Evolutionary conservation across 2,329 filamentous ascomycete genomes (phyloP), one percentile per base, ranked within the genome.

Genomic region (Diaporthe ilicicola): DNA sequence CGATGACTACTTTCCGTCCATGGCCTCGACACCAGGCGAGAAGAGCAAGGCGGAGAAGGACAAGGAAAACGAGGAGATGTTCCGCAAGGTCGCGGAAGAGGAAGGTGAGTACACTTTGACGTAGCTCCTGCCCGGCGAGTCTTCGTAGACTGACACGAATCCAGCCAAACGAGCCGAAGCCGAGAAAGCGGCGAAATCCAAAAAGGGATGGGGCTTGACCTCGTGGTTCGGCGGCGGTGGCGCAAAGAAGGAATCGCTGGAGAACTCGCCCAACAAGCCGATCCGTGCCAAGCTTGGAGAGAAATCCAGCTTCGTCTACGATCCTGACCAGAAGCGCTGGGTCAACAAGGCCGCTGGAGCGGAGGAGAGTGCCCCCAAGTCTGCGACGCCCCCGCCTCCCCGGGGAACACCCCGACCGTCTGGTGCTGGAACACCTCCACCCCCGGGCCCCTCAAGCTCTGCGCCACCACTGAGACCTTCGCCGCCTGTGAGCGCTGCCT

Each of bases 291-390:
- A 99, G 78, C 88, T 99, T 10, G 97, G 95, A 73, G 97, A 99
- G 81, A 90, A 96, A 78, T 97, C 90, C 80, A 94, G 91, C 55
- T 98, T 99, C 81, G 92, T 95, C 75, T 99, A 96, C 77, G 96
- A 99, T 78, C 93, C 94, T 2, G 93, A 98, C n/a, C 88, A 97
- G 66, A 97, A 97, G 85, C 94, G 96, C 79, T 99, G 97, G 97
- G 87, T 99, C 79, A 98, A 99, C 85, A 98, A 98, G 85, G 98
- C 97, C 79, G 90, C 90, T 13, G 91, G 91, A 15, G 88, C 89
- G 9, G 91, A 92, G 68, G 88, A 88, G 53, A 83, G 83, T 10
- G 84, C 87, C 32, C 84, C 88, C 3, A 88, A 90, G 74, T 84
- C 87, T 56, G 90, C 91, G 1, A 91, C 94, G 0, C 93, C 95